Evolutionary conservation across 2,329 filamentous ascomycete species (phyloP), one percentile per base, ranked within the genome.

Genomic region (Thelonectria rubi): DNA sequence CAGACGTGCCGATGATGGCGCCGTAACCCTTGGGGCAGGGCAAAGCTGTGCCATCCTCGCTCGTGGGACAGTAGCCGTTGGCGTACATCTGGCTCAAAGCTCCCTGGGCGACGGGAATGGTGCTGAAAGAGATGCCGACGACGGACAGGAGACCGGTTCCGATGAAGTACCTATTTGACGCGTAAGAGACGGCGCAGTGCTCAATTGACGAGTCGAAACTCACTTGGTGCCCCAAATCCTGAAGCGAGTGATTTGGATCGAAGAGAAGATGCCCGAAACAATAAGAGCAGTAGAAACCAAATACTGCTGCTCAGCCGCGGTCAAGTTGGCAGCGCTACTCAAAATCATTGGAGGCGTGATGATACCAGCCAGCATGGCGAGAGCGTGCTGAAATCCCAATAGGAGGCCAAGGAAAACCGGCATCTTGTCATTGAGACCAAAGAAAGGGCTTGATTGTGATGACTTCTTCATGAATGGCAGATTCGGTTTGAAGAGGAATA

Each of bases 91-190:
- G 91, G 2, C 81, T 74, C 43, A 95, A 85, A 4, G 88, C 90
- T 48, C 91, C 90, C 32, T 84, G 85, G 1, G 91, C 75, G 10
- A 77, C 72, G 3, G 75, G 74, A 15, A 77, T 75, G 12, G 73
- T 72, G 30, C 66, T 74, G 47, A 77, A 77, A 14, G 73, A 76
- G 42, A 76, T 72, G 73, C 94, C 94, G 0, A 91, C 92, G 15
- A 92, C 92, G 0, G 90, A 92, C 60, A 95, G 88, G 21, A 95
- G 78, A 2, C 92, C 92, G 0, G 92, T 95, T 11, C 92, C 91
- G 61, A 93, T 78, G 65, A 87, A 92, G 74, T 93, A 93, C 3
- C 88, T 90, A 12, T 39, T 10, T 9, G 45, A n/a, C 2, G 32
- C 52, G 40, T 65, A 56, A 50, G 39, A 63, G 20, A 46, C 34